Conservation (phyloP, 176 grass and related monocot genomes). For the Juncus effusus region DNA sequence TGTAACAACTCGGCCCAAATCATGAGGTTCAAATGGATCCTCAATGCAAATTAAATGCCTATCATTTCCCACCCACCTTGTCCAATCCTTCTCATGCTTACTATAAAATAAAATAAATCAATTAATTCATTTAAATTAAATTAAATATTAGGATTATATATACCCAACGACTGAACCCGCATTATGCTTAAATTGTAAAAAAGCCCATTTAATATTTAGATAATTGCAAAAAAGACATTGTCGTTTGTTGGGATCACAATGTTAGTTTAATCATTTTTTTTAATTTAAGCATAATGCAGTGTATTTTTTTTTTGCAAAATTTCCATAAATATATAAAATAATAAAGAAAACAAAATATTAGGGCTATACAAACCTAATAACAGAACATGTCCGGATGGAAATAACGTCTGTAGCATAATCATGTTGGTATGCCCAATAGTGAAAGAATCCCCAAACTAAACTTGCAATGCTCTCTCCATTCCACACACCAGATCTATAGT, state of each 20-base stretch:
- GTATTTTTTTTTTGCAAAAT: no score
- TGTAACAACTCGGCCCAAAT: slow-evolving; percentile 89
- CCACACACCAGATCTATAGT: slow-evolving; percentile 47
- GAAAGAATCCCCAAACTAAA: slow-evolving; percentile 91
- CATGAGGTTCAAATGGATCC: slow-evolving; percentile 91
- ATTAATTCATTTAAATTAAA: background rate
- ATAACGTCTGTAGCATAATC: slow-evolving; percentile 88
- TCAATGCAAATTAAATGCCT: slow-evolving; percentile 98
- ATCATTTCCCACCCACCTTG: slow-evolving; percentile 78
- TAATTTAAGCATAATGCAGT: no score
- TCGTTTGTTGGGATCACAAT: no score
- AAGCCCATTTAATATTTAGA: no score
- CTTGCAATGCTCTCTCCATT: slow-evolving; percentile 65
- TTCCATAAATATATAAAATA: no score
- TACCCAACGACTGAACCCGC: no score
- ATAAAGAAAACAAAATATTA: background rate
- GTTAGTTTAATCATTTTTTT: no score
- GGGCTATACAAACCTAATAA: slow-evolving; percentile 48
- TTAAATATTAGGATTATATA: no score
- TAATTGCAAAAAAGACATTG: no score
- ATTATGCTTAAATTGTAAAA: no score
- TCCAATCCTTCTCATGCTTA: slow-evolving; percentile 87
- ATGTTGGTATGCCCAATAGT: slow-evolving; percentile 94
- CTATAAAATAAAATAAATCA: slow-evolving; percentile 39
- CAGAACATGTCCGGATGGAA: slow-evolving; percentile 82